Percentiles rank a stretch among this genome's conserved stretches.
These are phyloP conservation scores for Ulmus americana DNA, from an alignment of 331 rosid species.

Conservation along the genomic window DNA sequence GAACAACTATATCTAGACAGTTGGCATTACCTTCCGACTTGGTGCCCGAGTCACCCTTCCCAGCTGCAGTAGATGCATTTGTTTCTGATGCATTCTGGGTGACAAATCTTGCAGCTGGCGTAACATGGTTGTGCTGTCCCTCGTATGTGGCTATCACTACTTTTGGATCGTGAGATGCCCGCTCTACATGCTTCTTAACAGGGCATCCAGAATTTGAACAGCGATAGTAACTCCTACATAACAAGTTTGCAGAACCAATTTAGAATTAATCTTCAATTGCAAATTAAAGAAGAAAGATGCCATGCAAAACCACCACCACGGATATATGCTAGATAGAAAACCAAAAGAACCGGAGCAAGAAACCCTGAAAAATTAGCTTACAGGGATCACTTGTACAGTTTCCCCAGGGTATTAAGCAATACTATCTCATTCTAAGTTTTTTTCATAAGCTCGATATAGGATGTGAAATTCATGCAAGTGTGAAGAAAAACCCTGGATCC, in stretches of 20 bases:
- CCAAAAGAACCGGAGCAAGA: not conserved
- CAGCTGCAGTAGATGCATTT: slow-evolving; percentile 20
- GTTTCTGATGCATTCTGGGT: slow-evolving; percentile 38
- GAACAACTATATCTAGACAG: slow-evolving; percentile 12
- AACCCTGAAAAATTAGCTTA: not conserved
- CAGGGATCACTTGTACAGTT: not conserved
- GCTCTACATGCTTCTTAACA: slow-evolving; percentile 80
- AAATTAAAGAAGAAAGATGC: not conserved
- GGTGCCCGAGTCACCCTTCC: slow-evolving; percentile 23
- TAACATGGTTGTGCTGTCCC: slow-evolving; percentile 69
- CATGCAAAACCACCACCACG: not conserved
- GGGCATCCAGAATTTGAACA: slow-evolving; percentile 87
- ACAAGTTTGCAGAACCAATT: slow-evolving; percentile 16
- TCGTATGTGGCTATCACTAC: slow-evolving; percentile 71
- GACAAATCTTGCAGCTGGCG: slow-evolving; percentile 49
- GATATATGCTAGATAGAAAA: slow-evolving; percentile 3
- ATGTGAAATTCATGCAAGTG: not conserved
- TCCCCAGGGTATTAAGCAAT: not conserved
- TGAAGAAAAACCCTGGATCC: not conserved
- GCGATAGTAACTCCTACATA: slow-evolving; percentile 78
- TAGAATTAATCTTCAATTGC: not conserved
- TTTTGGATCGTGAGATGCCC: slow-evolving; percentile 62
- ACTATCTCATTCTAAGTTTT: not conserved
- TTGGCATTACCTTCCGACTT: slow-evolving; percentile 25
- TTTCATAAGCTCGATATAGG: slow-evolving; percentile 1